Base-by-base conservation (phyloP, 75 land plant species). In the Pinus taeda region DNA sequence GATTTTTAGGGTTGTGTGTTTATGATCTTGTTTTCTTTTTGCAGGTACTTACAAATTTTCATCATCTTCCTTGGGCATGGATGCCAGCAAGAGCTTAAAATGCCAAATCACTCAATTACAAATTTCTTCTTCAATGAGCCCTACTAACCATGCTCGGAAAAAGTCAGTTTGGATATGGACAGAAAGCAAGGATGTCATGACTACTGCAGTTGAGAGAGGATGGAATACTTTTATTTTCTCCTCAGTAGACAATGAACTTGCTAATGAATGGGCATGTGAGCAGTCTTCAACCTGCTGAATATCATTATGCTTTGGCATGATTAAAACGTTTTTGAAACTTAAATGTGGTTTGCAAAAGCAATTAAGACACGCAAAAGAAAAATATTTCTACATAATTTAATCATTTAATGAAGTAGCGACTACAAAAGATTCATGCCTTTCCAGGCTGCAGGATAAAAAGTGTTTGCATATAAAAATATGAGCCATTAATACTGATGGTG, bases 81-180 rank as follows among this genome's bases (percentile, higher is more conserved):
- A 39, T 69, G 49, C 22, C 36, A 39, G 22, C 20, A 69, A 20
- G 42, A 7, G 24, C 24, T 49, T 49, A 49, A 49, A 49, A 49
- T 49, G 55, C 55, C 12, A 9, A 9, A 49, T 49, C 55, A 39
- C 53, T 69, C 45, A 69, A 69, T 39, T 18, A 37, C 39, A 20
- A 39, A 18, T 21, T 12, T 69, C 12, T 69, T 42, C 72, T 69
- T n/a, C 72, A 42, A 45, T 42, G 72, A 39, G 18, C 24, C 8
- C 57, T 14, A 26, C 36, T 20, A 69, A 42, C 42, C 22, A n/a
- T 37, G 55, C 4, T 20, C 45, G 42, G 49, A 22, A 79, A 8
- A 95, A 95, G 79, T 6, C 62, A 2, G 90, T 95, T 15, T 95
- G 98, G 96, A 69, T 95, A 67, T 95, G 95, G 93, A 95, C 96